phyloP scores from a whole-genome alignment of 2,329 filamentous ascomycete genomes.

The Lachnellula subtilissima region DNA sequence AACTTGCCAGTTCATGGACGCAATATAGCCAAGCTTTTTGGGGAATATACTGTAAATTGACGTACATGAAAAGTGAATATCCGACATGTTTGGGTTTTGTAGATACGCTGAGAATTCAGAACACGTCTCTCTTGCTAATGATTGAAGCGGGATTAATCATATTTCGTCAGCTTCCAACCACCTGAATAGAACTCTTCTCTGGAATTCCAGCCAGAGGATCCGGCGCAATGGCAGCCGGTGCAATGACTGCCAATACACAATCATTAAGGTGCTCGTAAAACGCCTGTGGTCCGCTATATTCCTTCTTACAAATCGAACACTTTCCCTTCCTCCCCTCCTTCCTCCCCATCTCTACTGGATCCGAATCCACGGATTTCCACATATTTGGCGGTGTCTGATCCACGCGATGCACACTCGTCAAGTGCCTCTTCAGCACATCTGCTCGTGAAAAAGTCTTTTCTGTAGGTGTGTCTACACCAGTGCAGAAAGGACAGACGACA shows the following conservation, averaged over 20 bases:
- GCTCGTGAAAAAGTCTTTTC: slow-evolving; percentile 94
- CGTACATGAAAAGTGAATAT: too few relatives aligned
- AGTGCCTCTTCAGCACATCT: slow-evolving; percentile 91
- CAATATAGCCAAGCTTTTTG: too few relatives aligned
- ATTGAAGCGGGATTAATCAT: too few relatives aligned
- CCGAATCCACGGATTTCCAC: slow-evolving; percentile 55
- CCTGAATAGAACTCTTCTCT: too few relatives aligned
- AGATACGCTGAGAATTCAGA: too few relatives aligned
- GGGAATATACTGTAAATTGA: too few relatives aligned
- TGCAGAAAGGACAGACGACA: slow-evolving; percentile 94
- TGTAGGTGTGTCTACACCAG: slow-evolving; percentile 73
- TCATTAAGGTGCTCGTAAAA: slow-evolving; percentile 91
- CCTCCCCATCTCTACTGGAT: slow-evolving; percentile 54
- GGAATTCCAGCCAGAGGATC: too few relatives aligned
- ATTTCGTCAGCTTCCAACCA: too few relatives aligned
- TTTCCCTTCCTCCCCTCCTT: slow-evolving; percentile 52
- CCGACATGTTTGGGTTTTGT: too few relatives aligned
- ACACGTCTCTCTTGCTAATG: too few relatives aligned
- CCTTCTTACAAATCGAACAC: slow-evolving; percentile 85
- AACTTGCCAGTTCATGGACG: too few relatives aligned
- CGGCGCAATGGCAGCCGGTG: slow-evolving; percentile 30
- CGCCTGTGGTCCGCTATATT: slow-evolving; percentile 79
- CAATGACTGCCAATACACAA: slow-evolving; percentile 46
- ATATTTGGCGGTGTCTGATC: slow-evolving; percentile 89
- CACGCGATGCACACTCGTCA: slow-evolving; percentile 84